Percentiles rank a stretch among this genome's conserved stretches.
Evolutionary conservation across 805 yeast genomes (phyloP).

Genomic region (Saccharomycopsis malanga): DNA sequence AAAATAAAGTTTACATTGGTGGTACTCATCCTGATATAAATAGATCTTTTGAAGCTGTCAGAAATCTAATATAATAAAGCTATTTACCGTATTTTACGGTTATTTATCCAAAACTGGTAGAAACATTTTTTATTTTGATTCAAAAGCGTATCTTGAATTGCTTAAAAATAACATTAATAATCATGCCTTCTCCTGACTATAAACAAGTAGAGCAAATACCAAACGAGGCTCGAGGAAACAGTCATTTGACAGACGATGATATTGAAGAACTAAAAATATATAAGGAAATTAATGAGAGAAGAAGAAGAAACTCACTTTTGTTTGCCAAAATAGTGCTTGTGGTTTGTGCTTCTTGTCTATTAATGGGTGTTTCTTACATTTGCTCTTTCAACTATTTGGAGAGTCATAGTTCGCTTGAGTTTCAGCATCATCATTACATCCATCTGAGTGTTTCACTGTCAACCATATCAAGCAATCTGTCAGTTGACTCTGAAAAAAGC

Average conservation of each 20-base stretch:
- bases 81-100: too few relatives aligned
- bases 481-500: too few relatives aligned
- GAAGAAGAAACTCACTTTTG: constrained; percentile 7
- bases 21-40: too few relatives aligned
- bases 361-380: constrained; percentile 5
- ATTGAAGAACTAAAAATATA: constrained; percentile 12
- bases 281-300: constrained; percentile 1
- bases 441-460: neutral
- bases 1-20: too few relatives aligned
- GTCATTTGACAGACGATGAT: neutral
- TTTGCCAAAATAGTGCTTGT: constrained; percentile 11
- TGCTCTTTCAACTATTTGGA: neutral
- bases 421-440: neutral
- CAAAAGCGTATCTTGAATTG: neutral
- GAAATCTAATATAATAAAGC: too few relatives aligned
- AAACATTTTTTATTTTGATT: too few relatives aligned
- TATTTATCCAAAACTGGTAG: too few relatives aligned
- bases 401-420: neutral
- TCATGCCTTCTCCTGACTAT: neutral
- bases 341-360: neutral
- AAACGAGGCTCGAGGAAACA: too few relatives aligned
- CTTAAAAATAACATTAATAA: neutral
- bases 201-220: too few relatives aligned
- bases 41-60: too few relatives aligned
- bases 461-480: too few relatives aligned